phyloP scores from a whole-genome alignment of 192 early-diverging fungal genomes.

The Entrophospora sp. region DNA sequence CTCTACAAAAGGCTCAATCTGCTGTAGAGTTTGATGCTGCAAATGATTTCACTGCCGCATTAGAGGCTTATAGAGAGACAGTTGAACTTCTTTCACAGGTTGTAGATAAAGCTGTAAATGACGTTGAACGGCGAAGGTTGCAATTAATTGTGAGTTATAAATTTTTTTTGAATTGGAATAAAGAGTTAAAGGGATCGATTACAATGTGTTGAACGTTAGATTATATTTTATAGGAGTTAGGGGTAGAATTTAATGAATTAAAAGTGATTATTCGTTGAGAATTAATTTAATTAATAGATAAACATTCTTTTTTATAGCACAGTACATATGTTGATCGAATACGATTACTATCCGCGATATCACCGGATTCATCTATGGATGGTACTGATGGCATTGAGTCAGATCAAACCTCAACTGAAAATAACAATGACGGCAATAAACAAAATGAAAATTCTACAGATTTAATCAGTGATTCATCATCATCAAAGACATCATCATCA shows the following conservation, averaged over 20 bases:
- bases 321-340: conserved; percentile 21
- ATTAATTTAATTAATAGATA: background rate
- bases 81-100: conserved; percentile 18
- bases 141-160: conserved; percentile 17
- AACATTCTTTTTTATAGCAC: background rate
- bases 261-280: background rate
- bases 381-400: background rate
- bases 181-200: too few species aligned
- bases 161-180: background rate
- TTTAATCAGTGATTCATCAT: background rate
- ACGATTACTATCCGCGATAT: conserved; percentile 18
- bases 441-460: background rate
- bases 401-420: background rate
- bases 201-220: too few species aligned
- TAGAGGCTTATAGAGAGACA: conserved; percentile 16
- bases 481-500: background rate
- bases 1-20: conserved; percentile 19
- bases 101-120: conserved; percentile 18
- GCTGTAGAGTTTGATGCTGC: conserved; percentile 17
- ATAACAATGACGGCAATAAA: background rate
- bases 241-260: background rate
- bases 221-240: too few species aligned
- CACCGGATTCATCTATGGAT: background rate
- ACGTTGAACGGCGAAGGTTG: conserved; percentile 16
- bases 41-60: conserved; percentile 16